Conservation (phyloP, 2,329 filamentous ascomycete species). For the Fusarium buxicola region DNA sequence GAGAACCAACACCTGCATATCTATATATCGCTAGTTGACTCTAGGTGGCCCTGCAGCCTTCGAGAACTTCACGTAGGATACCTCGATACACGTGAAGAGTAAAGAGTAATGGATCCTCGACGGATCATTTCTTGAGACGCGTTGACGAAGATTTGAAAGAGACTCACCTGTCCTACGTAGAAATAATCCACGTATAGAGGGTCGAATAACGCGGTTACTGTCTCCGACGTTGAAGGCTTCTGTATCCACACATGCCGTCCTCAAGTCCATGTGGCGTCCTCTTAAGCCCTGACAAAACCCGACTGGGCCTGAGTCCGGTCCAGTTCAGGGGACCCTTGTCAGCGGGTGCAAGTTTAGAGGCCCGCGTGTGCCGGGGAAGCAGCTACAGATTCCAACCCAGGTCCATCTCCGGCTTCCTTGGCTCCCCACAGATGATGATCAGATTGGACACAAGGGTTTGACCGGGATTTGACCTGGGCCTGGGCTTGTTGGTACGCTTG, state of each 20-base stretch:
- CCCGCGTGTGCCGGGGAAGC: not conserved
- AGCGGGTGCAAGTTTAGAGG: not conserved
- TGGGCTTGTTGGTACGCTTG: too few relatives aligned
- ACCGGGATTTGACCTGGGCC: too few relatives aligned
- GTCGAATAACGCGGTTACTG: not conserved
- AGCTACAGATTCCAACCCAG: not conserved
- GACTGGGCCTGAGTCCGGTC: not conserved
- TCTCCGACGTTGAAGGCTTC: not conserved
- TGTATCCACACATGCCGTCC: not conserved
- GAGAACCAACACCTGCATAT: not conserved
- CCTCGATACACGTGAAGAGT: too few relatives aligned
- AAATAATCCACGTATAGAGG: not conserved
- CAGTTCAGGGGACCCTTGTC: not conserved
- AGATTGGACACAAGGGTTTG: conserved; percentile 1
- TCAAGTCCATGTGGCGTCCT: conserved; percentile 1
- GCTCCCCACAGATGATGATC: conserved; percentile 9
- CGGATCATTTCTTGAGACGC: too few relatives aligned
- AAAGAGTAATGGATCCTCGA: too few relatives aligned
- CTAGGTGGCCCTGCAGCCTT: not conserved
- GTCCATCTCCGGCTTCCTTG: not conserved
- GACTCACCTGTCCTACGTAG: too few relatives aligned
- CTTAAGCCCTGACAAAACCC: conserved; percentile 1
- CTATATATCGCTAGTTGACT: not conserved
- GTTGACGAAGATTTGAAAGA: too few relatives aligned
- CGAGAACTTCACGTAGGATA: too few relatives aligned